Evolutionary conservation across 2,329 filamentous ascomycete genomes (phyloP).

Genomic region (Cordyceps farinosa): DNA sequence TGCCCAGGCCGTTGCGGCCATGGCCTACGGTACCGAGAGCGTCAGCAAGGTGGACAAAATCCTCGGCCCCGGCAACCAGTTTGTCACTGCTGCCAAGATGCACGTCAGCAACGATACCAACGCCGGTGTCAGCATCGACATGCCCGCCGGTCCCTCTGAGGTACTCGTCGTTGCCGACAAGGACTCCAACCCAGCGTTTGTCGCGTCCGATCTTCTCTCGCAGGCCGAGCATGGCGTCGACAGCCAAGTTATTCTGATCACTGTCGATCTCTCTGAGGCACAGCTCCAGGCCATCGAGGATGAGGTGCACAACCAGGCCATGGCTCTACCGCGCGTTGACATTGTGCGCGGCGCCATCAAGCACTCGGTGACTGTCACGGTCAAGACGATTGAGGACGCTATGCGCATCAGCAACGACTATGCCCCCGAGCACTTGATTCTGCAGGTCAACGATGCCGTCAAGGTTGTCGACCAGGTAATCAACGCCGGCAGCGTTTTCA

Average conservation of each 20-base stretch:
- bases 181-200: conserved; percentile 85
- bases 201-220: conserved; percentile 88
- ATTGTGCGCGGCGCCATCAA: conserved; percentile 87
- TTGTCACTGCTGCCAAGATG: conserved; percentile 98
- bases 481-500: conserved; percentile 94
- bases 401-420: conserved; percentile 87
- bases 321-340: conserved; percentile 81
- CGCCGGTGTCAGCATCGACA: conserved; percentile 92
- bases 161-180: conserved; percentile 94
- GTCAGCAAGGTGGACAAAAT: conserved; percentile 99
- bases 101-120: conserved; percentile 95
- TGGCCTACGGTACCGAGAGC: conserved; percentile 95
- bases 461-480: conserved; percentile 72
- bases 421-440: conserved; percentile 92
- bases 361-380: conserved; percentile 85
- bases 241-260: conserved; percentile 89
- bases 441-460: conserved; percentile 78
- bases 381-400: conserved; percentile 67
- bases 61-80: conserved; percentile 94
- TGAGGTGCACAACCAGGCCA: conserved; percentile 83
- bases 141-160: conserved; percentile 95
- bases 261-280: conserved; percentile 70
- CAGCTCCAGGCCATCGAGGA: conserved; percentile 83
- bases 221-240: conserved; percentile 97
- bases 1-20: conserved; percentile 89